These are phyloP conservation scores for Lachnellula arida DNA, from an alignment of 2,329 filamentous ascomycete species.

Conservation along the genomic window DNA sequence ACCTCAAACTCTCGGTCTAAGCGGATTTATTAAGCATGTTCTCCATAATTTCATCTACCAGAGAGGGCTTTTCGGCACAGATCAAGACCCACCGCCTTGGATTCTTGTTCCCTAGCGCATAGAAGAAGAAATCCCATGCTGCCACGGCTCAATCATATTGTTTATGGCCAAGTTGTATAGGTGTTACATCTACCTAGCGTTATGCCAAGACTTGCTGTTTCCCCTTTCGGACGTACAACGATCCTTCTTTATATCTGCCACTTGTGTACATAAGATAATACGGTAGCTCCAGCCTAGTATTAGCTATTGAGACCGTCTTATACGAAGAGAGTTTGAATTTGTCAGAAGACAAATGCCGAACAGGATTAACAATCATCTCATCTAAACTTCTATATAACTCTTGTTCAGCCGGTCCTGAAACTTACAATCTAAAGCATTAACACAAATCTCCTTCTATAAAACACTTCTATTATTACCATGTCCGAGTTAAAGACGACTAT, in stretches of 20 bases:
- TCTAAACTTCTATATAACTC: neutral
- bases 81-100: too few relatives aligned
- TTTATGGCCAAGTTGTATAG: neutral
- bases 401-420: neutral
- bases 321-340: too few relatives aligned
- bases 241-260: too few relatives aligned
- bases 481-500: conserved; percentile 14
- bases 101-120: too few relatives aligned
- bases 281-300: too few relatives aligned
- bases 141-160: neutral
- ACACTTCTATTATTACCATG: neutral
- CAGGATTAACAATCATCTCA: too few relatives aligned
- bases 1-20: neutral
- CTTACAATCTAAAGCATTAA: too few relatives aligned
- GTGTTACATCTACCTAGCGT: neutral
- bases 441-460: too few relatives aligned
- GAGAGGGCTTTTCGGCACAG: neutral
- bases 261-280: too few relatives aligned
- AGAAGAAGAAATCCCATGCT: too few relatives aligned
- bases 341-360: too few relatives aligned
- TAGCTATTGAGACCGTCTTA: too few relatives aligned
- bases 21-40: neutral
- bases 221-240: neutral
- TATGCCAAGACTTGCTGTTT: neutral
- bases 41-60: neutral